Conservation (phyloP, 306 rosid species). For the Cicer cuneatum region DNA sequence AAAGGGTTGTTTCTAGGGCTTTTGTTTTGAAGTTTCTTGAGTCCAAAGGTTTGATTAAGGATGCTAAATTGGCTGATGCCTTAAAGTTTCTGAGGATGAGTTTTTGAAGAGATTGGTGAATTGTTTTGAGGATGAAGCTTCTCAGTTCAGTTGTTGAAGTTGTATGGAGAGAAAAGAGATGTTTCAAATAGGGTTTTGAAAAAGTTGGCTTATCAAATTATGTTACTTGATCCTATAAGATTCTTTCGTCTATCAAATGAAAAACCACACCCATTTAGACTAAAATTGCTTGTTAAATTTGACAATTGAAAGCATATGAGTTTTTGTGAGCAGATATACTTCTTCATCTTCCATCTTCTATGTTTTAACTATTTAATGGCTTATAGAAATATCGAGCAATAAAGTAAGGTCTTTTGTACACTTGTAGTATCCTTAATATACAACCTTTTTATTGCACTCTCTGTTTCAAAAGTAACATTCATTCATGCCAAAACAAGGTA, state of each 20-base stretch:
- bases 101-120: slow-evolving; percentile 43
- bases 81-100: neutral
- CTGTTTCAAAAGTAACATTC: neutral
- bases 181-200: neutral
- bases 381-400: too few species aligned
- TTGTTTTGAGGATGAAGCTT: slow-evolving; percentile 29
- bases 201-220: neutral
- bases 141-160: slow-evolving; percentile 43
- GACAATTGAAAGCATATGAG: neutral
- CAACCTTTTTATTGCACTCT: neutral
- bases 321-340: slow-evolving; percentile 17
- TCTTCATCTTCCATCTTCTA: neutral
- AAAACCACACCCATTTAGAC: neutral
- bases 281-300: neutral
- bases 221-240: slow-evolving; percentile 6
- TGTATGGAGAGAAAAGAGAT: slow-evolving; percentile 39
- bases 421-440: neutral
- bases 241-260: neutral
- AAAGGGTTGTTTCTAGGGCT: slow-evolving; percentile 50
- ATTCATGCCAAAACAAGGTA: neutral
- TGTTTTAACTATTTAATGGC: neutral
- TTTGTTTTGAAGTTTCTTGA: slow-evolving; percentile 46
- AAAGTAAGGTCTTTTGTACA: neutral
- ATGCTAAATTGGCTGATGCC: neutral
- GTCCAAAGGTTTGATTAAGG: slow-evolving; percentile 44